Evolutionary conservation across 2,329 filamentous ascomycete genomes (phyloP).

Genomic region (Aspergillus transmontanensis): DNA sequence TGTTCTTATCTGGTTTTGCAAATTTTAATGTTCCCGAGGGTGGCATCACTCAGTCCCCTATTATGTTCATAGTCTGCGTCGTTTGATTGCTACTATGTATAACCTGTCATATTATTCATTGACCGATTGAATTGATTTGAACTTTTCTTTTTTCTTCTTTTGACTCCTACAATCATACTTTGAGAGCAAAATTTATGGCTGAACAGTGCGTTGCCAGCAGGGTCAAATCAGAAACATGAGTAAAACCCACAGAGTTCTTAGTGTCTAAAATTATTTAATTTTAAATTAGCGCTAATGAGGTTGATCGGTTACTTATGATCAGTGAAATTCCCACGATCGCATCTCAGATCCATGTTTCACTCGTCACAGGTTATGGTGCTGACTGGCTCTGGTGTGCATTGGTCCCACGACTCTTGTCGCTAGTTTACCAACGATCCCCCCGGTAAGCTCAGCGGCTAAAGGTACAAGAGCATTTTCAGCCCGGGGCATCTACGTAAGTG

Average conservation of each 20-base stretch:
- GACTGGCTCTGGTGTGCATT: conserved; percentile 6
- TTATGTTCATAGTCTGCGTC: no score
- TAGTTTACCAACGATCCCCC: neutral
- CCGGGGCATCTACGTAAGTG: conserved; percentile 2
- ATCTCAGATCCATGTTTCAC: conserved; percentile 13
- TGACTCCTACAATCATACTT: no score
- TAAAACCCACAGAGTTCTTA: neutral
- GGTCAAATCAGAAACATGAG: neutral
- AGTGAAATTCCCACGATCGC: conserved; percentile 7
- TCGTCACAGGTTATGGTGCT: conserved; percentile 5
- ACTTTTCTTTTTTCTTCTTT: neutral
- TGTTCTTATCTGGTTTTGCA: neutral
- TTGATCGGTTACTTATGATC: conserved; percentile 4
- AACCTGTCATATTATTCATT: neutral
- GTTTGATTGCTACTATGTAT: neutral
- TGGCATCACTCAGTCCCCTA: neutral
- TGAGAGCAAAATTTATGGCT: neutral
- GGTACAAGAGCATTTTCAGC: neutral
- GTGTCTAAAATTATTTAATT: neutral
- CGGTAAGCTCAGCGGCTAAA: neutral
- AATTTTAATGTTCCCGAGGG: neutral
- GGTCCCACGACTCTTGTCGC: neutral
- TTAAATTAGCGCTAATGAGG: neutral
- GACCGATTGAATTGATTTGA: neutral
- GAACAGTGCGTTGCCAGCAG: neutral